phyloP scores from a whole-genome alignment of 2,329 filamentous ascomycete species.

The Talaromyces sp. region DNA sequence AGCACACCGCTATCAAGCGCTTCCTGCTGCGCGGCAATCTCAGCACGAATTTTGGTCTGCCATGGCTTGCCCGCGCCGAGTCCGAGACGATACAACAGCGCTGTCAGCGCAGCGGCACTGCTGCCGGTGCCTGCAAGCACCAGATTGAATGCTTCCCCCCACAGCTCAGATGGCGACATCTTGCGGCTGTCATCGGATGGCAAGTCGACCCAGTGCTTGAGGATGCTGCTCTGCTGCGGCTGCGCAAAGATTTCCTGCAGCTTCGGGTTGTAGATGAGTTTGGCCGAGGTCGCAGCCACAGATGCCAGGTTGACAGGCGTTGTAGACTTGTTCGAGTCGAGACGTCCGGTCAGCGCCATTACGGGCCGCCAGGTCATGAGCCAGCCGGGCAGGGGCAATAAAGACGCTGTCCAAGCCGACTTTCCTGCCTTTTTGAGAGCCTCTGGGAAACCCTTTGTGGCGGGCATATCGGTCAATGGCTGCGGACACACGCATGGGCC shows the following conservation, averaged over 20 bases:
- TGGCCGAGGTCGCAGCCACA: constrained; percentile 5
- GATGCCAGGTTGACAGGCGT: constrained; percentile 1
- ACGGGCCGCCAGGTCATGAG: constrained; percentile 12
- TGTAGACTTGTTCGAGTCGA: background rate
- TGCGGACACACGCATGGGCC: constrained; percentile 10
- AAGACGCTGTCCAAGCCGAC: constrained; percentile 14
- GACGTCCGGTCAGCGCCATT: background rate
- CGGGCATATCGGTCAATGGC: constrained; percentile 11
- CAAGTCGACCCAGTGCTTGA: constrained; percentile 14
- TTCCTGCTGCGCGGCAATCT: background rate
- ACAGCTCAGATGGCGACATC: constrained; percentile 12
- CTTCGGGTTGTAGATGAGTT: constrained; percentile 5
- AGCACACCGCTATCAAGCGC: background rate
- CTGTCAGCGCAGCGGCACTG: constrained; percentile 14
- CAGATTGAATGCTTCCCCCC: constrained; percentile 13
- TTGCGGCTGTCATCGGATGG: constrained; percentile 10
- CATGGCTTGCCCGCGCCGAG: constrained; percentile 11
- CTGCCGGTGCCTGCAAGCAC: constrained; percentile 16
- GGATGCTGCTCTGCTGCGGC: constrained; percentile 11
- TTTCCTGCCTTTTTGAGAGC: constrained; percentile 11
- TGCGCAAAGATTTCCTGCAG: background rate
- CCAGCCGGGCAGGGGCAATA: constrained; percentile 14
- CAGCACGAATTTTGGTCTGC: constrained; percentile 13
- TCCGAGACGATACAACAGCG: constrained; percentile 13
- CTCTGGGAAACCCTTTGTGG: constrained; percentile 4